Conservation (phyloP, 257 asterid genomes). For the Nicotiana attenuata region DNA sequence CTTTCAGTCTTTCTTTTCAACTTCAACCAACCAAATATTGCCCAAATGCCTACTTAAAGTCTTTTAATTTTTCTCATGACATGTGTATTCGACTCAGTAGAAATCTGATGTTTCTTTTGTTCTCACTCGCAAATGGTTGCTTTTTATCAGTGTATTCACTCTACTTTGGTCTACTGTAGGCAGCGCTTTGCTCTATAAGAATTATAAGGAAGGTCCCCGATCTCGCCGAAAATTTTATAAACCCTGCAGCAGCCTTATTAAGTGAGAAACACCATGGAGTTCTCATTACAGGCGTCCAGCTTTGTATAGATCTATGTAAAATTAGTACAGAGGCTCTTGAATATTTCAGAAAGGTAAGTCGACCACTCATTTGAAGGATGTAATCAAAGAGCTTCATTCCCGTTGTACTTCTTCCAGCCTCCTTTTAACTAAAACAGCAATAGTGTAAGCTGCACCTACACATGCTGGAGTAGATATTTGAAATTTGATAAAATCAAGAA, state of each 20-base stretch:
- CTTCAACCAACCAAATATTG: neutral
- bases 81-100: neutral
- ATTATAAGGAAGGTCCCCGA: slow-evolving; percentile 97
- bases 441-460: neutral
- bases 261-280: slow-evolving; percentile 99
- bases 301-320: slow-evolving; percentile 78
- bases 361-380: neutral
- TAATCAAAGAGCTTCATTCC: neutral
- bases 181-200: slow-evolving; percentile 93
- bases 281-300: slow-evolving; percentile 86
- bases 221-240: slow-evolving; percentile 85
- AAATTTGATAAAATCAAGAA: neutral
- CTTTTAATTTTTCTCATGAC: neutral
- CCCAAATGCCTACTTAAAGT: neutral
- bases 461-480: slow-evolving; percentile 1
- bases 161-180: slow-evolving; percentile 39
- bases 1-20: neutral
- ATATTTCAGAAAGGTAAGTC: slow-evolving; percentile 68
- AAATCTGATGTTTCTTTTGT: neutral
- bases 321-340: slow-evolving; percentile 87
- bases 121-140: neutral
- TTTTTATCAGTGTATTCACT: slow-evolving; percentile 10
- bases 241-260: slow-evolving; percentile 69
- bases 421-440: neutral
- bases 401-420: neutral